Evolutionary conservation across 139 green algal genomes (phyloP), one percentile per base, ranked within the genome.

Genomic region (Chlamydomonas sp.): DNA sequence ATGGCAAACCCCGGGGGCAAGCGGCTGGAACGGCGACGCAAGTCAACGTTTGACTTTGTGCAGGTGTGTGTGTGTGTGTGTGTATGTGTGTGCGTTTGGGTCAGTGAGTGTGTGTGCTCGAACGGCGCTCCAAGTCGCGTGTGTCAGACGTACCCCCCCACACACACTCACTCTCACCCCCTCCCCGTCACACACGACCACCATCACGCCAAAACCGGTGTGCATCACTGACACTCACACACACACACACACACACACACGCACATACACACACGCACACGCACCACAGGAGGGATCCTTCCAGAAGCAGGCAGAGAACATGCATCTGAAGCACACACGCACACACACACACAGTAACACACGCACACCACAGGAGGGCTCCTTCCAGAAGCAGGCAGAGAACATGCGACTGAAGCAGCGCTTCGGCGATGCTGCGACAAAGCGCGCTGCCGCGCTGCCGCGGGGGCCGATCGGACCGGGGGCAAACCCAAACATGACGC

Each of bases 301-400:
- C 37, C 72, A 88, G 71, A 66, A 69, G 13, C 71, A 90, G 69
- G 88, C 87, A 16, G 85, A 93, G 59, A 64, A 80, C 33, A 75
- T 81, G 58, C 77, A 67, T 58, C 49, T 71, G 26, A 70, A 78
- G 75, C n/a, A n/a, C n/a, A n/a, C n/a, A n/a, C n/a, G n/a, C n/a
- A n/a, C n/a, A n/a, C n/a, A n/a, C n/a, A n/a, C n/a, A n/a, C n/a
- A n/a, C n/a, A n/a, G n/a, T n/a, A n/a, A n/a, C n/a, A n/a, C n/a
- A n/a, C n/a, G n/a, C n/a, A n/a, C n/a, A n/a, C n/a, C n/a, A n/a
- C 69, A 89, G 69, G 73, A 88, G 65, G 88, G 88, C 3, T 72
- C 64, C 48, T 83, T 90, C 37, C 72, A 88, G 71, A 66, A 69
- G 13, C 71, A 90, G 69, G 88, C 87, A 16, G 85, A 93, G 59